These are phyloP conservation scores for Saccharomycopsis sp. DNA, from an alignment of 805 yeast genomes.

Conservation along the genomic window DNA sequence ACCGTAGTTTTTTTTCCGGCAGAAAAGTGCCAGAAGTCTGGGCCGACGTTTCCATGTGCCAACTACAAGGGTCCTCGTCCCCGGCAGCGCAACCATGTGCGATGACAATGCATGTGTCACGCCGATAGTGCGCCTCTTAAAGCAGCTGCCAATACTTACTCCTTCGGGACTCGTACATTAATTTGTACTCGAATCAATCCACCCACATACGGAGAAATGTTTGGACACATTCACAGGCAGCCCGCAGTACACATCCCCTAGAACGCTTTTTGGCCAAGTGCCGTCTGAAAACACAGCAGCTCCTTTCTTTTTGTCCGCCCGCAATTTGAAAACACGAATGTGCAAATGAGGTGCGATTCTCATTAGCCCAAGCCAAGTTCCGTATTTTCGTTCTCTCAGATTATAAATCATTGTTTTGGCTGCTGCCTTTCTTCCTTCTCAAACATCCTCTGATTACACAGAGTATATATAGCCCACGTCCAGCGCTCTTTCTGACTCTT, in stretches of 20 bases:
- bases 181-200: not conserved
- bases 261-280: too few species aligned
- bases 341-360: not conserved
- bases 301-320: too few species aligned
- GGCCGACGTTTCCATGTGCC: not conserved
- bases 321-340: too few species aligned
- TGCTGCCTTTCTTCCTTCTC: not conserved
- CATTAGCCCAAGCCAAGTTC: too few species aligned
- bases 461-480: not conserved
- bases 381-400: not conserved
- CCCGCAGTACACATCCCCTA: not conserved
- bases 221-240: not conserved
- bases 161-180: not conserved
- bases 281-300: too few species aligned
- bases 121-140: too few species aligned
- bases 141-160: not conserved
- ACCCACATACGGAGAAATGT: too few species aligned
- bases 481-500: not conserved
- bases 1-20: too few species aligned
- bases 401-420: not conserved
- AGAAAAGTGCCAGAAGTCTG: not conserved
- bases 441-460: too few species aligned
- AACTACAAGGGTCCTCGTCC: too few species aligned
- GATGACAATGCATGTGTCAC: not conserved
- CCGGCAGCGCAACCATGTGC: not conserved